Conservation (phyloP, 1,284 basidiomycete species). For the Termitomyces sp. region DNA sequence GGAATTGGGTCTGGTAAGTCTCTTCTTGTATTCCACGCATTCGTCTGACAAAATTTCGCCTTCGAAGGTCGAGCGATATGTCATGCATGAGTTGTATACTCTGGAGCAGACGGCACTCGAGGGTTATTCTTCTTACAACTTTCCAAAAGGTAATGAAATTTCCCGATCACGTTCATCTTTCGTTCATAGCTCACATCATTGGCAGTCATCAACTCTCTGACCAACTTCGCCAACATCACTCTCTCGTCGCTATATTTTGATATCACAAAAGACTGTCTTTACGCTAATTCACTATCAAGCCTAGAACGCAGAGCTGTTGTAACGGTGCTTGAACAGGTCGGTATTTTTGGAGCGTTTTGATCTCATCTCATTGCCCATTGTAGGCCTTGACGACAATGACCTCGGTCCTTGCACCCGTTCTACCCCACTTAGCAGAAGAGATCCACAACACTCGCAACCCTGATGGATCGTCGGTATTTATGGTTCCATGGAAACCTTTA, state of each 20-base stretch:
- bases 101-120: conserved; percentile 66
- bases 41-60: neutral
- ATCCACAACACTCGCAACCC: conserved; percentile 51
- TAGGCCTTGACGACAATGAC: conserved; percentile 72
- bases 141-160: conserved; percentile 66
- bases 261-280: conserved; percentile 87
- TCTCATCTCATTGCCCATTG: neutral
- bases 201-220: conserved; percentile 54
- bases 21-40: conserved; percentile 5
- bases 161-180: neutral
- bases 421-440: conserved; percentile 92
- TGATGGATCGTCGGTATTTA: conserved; percentile 54
- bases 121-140: conserved; percentile 76
- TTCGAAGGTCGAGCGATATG: conserved; percentile 72
- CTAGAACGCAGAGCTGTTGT: conserved; percentile 60
- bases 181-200: neutral
- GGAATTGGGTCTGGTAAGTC: conserved; percentile 61
- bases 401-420: conserved; percentile 78
- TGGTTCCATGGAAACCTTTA: conserved; percentile 52
- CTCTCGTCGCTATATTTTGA: conserved; percentile 89
- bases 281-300: conserved; percentile 60
- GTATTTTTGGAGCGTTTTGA: neutral
- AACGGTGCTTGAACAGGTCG: conserved; percentile 70
- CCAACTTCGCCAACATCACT: conserved; percentile 65
- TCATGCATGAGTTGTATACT: conserved; percentile 79